A percentile compares a stretch with the other conserved stretches of the same genome.
Evolutionary conservation across 805 yeast genomes (phyloP).

Genomic region (Pichia kluyveri): DNA sequence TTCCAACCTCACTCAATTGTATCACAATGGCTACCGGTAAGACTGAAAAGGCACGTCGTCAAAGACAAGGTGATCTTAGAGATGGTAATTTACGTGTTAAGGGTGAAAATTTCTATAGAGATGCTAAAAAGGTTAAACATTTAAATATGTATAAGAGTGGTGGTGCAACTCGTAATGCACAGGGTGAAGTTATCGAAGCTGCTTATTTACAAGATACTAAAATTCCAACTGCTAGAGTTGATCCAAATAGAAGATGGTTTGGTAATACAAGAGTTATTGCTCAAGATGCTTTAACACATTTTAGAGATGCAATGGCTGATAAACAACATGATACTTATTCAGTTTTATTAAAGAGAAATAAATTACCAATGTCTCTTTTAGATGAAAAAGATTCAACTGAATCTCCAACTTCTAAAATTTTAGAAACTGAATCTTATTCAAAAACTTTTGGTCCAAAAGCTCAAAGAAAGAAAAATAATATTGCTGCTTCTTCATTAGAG

Average conservation of each 20-base stretch:
- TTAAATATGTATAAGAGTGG: constrained; percentile 92
- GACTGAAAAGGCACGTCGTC: constrained; percentile 83
- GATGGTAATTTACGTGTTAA: constrained; percentile 90
- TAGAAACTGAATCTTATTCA: constrained; percentile 81
- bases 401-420: constrained; percentile 68
- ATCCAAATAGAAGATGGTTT: constrained; percentile 96
- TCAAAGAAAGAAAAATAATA: constrained; percentile 84
- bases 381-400: constrained; percentile 77
- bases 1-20: too few species aligned
- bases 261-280: constrained; percentile 96
- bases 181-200: constrained; percentile 80
- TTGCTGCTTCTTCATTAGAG: constrained; percentile 64
- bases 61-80: constrained; percentile 69
- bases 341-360: constrained; percentile 79
- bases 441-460: constrained; percentile 91
- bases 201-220: constrained; percentile 85
- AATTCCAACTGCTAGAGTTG: constrained; percentile 85
- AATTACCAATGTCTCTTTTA: constrained; percentile 88
- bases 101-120: constrained; percentile 94
- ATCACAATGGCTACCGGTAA: constrained; percentile 79
- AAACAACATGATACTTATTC: constrained; percentile 76
- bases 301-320: constrained; percentile 88
- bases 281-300: constrained; percentile 90
- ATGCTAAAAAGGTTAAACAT: constrained; percentile 85
- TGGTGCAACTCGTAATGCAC: constrained; percentile 73